Percentiles rank a stretch among this genome's conserved stretches.
phyloP scores from a whole-genome alignment of 495 filamentous ascomycete species.

The Chaetomium cochliodes region DNA sequence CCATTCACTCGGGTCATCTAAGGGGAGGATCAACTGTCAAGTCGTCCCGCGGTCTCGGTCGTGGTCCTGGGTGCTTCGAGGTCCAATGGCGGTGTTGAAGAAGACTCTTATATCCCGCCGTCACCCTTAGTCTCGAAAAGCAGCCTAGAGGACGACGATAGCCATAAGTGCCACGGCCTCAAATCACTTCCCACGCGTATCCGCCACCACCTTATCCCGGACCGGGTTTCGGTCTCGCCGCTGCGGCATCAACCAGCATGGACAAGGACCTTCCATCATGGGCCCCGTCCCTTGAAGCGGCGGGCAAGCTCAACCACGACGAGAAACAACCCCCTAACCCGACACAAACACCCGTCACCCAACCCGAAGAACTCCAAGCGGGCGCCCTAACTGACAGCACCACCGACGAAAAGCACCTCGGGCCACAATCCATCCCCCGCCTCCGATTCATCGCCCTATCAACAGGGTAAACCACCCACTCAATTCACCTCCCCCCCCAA shows the following conservation, averaged over 20 bases:
- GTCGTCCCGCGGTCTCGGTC: not conserved
- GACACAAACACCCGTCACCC: not conserved
- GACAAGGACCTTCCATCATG: not conserved
- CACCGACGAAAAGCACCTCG: not conserved
- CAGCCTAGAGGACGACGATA: not conserved
- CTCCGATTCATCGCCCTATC: slow-evolving; percentile 4
- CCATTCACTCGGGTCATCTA: not conserved
- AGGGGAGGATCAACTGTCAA: not conserved
- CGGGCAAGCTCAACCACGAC: no score
- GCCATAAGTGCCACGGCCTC: not conserved
- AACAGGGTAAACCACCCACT: not conserved
- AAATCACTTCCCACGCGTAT: not conserved
- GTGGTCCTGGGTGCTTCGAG: not conserved
- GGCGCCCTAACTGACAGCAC: not conserved
- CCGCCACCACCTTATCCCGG: not conserved
- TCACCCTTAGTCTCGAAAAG: not conserved
- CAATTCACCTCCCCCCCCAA: not conserved
- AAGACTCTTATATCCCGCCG: not conserved
- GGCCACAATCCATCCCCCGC: not conserved
- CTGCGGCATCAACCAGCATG: not conserved
- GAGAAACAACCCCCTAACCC: not conserved
- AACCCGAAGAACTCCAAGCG: not conserved
- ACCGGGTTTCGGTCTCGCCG: not conserved
- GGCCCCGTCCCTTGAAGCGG: not conserved
- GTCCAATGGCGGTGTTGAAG: not conserved